phyloP scores from a whole-genome alignment of 768 basidiomycete species.

The Nidularia sp. region DNA sequence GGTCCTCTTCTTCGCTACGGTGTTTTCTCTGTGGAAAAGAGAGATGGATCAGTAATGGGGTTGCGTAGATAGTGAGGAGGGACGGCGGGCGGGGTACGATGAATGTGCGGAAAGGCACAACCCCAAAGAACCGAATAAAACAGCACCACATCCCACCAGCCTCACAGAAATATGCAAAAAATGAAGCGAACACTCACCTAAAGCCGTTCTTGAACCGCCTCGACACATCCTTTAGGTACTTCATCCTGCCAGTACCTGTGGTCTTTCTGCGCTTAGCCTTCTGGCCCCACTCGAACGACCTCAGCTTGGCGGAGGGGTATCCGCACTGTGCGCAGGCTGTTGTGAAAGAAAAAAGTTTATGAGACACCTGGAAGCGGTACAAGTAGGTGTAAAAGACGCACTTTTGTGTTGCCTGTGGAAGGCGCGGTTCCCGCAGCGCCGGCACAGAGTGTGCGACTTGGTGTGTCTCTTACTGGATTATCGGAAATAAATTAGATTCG shows the following conservation, averaged over 20 bases:
- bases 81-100: too few species aligned
- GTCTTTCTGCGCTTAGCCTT: constrained; percentile 99
- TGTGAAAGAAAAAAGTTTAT: too few species aligned
- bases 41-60: not conserved
- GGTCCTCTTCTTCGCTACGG: constrained; percentile 81
- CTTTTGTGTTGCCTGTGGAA: constrained; percentile 99
- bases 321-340: constrained; percentile 94
- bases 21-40: constrained; percentile 67
- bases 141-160: too few species aligned
- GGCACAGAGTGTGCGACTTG: constrained; percentile 95
- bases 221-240: constrained; percentile 86
- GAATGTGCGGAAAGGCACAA: too few species aligned
- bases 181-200: constrained; percentile 60
- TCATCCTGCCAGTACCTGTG: constrained; percentile 96
- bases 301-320: constrained; percentile 91
- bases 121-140: too few species aligned
- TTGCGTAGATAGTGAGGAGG: too few species aligned
- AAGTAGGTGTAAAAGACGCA: constrained; percentile 43
- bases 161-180: too few species aligned
- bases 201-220: constrained; percentile 99
- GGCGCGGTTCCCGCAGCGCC: constrained; percentile 91
- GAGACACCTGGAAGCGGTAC: too few species aligned
- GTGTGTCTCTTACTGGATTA: constrained; percentile 86
- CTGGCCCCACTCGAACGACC: constrained; percentile 96
- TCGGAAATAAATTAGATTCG: constrained; percentile 3